Evolutionary conservation across 192 early-diverging fungal genomes (phyloP).

Genomic region (Entophlyctis luteolus): DNA sequence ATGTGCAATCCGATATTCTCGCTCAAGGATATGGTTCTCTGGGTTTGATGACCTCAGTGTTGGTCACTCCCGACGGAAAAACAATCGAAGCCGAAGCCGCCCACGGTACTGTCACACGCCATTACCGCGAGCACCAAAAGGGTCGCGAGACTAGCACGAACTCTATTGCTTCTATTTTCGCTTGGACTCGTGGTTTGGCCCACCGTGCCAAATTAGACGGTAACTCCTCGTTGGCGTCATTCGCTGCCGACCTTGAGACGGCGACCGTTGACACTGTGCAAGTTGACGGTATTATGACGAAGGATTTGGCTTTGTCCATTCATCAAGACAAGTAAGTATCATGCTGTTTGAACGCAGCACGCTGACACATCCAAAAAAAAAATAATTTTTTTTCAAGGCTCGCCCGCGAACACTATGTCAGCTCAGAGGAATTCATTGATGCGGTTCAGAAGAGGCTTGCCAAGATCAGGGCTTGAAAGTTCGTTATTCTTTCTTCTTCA

Average conservation of each 20-base stretch:
- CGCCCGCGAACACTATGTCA: slow-evolving; percentile 81
- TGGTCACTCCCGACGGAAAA: slow-evolving; percentile 87
- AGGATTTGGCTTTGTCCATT: slow-evolving; percentile 94
- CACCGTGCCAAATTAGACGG: slow-evolving; percentile 93
- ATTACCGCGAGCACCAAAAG: slow-evolving; percentile 91
- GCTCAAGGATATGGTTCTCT: slow-evolving; percentile 94
- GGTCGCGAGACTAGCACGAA: slow-evolving; percentile 91
- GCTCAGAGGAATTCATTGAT: slow-evolving; percentile 81
- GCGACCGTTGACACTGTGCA: slow-evolving; percentile 89
- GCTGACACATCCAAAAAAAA: no score
- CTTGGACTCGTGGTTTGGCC: slow-evolving; percentile 79
- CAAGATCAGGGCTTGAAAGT: not conserved
- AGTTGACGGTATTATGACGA: slow-evolving; percentile 85
- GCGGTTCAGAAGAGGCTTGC: slow-evolving; percentile 63
- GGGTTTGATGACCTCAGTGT: slow-evolving; percentile 94
- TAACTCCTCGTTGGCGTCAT: slow-evolving; percentile 67
- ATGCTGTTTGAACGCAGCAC: slow-evolving; percentile 11
- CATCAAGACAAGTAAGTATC: slow-evolving; percentile 66
- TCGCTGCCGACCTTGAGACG: slow-evolving; percentile 74
- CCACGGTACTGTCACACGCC: slow-evolving; percentile 94
- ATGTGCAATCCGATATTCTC: slow-evolving; percentile 92
- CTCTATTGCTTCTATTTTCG: slow-evolving; percentile 95
- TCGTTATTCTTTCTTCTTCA: no score
- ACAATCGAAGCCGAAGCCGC: slow-evolving; percentile 95
- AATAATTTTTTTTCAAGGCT: slow-evolving; percentile 26